Percentiles rank a stretch among this genome's conserved stretches.
These are phyloP conservation scores for Melampsora larici-populina DNA, from an alignment of 1,284 basidiomycete genomes.

Conservation along the genomic window DNA sequence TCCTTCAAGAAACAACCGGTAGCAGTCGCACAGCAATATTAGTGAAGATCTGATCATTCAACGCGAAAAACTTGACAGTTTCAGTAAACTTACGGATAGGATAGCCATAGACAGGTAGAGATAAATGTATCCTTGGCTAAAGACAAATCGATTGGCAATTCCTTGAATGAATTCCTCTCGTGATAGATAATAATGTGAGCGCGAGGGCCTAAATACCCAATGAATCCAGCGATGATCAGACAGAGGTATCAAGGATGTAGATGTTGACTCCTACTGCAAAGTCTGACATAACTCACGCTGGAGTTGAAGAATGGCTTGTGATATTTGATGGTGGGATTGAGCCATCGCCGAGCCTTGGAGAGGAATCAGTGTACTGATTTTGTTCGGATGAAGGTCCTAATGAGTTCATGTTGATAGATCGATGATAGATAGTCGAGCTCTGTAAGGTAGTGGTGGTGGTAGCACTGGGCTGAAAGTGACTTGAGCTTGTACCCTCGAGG, in stretches of 20 bases:
- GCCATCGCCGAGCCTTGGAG: not conserved
- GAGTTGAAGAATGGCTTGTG: not conserved
- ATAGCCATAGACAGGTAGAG: conserved; percentile 86
- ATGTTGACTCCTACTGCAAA: not conserved
- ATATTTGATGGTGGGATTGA: not conserved
- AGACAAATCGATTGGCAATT: conserved; percentile 63
- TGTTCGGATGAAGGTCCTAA: not conserved
- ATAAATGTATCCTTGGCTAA: conserved; percentile 55
- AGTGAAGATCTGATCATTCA: not conserved
- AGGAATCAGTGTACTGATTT: not conserved
- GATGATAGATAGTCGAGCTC: not conserved
- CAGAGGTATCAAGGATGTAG: not conserved
- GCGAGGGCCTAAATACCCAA: conserved; percentile 60
- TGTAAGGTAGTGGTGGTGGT: not conserved
- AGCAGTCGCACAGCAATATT: not conserved
- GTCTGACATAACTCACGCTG: not conserved
- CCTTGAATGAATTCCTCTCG: conserved; percentile 72
- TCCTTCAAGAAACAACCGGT: conserved; percentile 9
- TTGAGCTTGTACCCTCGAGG: not conserved
- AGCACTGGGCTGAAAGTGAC: not conserved
- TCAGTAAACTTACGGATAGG: conserved; percentile 59
- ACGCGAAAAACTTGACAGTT: not conserved
- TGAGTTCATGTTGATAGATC: not conserved
- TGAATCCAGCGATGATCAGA: not conserved
- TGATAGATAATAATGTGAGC: conserved; percentile 74